These are phyloP conservation scores for Breynia disticha DNA, from an alignment of 441 rosid genomes.

Conservation along the genomic window DNA sequence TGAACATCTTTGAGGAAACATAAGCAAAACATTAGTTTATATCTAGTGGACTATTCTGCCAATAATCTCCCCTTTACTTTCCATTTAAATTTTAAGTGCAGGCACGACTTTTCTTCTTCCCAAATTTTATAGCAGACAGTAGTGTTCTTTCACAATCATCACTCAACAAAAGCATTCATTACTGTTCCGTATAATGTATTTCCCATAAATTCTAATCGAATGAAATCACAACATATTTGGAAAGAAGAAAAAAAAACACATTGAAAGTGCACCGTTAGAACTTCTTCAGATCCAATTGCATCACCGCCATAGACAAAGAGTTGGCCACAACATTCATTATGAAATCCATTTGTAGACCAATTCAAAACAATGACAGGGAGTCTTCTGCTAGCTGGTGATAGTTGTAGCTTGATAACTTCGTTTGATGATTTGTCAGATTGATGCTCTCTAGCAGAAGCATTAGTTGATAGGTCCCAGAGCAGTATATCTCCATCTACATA, in stretches of 20 bases:
- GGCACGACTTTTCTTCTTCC: neutral
- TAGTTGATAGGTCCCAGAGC: slow-evolving; percentile 42
- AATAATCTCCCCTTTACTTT: neutral
- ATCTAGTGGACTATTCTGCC: too few species aligned
- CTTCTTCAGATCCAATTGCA: slow-evolving; percentile 64
- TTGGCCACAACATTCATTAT: slow-evolving; percentile 27
- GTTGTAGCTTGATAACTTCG: slow-evolving; percentile 44
- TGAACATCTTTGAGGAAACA: too few species aligned
- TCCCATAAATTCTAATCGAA: neutral
- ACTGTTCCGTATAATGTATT: too few species aligned
- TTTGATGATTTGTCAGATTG: slow-evolving; percentile 22
- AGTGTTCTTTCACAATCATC: neutral
- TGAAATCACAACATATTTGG: neutral
- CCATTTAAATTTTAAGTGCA: neutral
- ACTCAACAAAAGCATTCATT: neutral
- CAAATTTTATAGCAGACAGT: neutral
- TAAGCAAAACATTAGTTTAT: too few species aligned
- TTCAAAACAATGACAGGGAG: slow-evolving; percentile 63
- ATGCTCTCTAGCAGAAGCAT: slow-evolving; percentile 6
- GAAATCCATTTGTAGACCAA: slow-evolving; percentile 40
- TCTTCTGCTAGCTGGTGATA: slow-evolving; percentile 46
- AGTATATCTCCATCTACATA: slow-evolving; percentile 59
- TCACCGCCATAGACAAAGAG: slow-evolving; percentile 69
- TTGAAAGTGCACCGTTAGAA: slow-evolving; percentile 34
- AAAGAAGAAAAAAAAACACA: neutral